These are phyloP conservation scores for Rostrohypoxylon terebratum DNA, from an alignment of 495 filamentous ascomycete species.

Conservation along the genomic window DNA sequence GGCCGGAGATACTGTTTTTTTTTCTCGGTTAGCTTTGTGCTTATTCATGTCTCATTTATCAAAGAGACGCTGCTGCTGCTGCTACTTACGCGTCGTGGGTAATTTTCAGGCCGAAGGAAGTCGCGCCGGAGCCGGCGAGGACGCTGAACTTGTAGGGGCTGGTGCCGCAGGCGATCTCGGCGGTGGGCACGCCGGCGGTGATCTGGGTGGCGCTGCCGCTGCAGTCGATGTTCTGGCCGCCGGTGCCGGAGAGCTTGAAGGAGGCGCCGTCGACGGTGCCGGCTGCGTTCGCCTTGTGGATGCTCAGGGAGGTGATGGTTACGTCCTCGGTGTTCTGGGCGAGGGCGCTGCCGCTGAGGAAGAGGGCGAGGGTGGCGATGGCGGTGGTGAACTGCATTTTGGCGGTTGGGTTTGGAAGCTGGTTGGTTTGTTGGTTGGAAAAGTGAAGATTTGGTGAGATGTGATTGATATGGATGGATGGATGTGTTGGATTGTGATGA, in stretches of 20 bases:
- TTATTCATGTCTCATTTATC: not conserved
- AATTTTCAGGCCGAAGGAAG: constrained; percentile 13
- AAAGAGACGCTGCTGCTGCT: too few species aligned
- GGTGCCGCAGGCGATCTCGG: constrained; percentile 17
- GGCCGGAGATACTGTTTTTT: constrained; percentile 20
- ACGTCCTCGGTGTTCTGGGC: constrained; percentile 26
- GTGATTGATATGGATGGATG: constrained; percentile 7
- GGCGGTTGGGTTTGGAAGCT: constrained; percentile 7
- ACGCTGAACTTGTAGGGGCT: constrained; percentile 30
- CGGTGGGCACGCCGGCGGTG: constrained; percentile 10
- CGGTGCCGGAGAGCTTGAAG: constrained; percentile 24
- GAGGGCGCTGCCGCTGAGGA: constrained; percentile 23
- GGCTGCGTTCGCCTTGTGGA: constrained; percentile 25
- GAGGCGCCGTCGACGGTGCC: constrained; percentile 29
- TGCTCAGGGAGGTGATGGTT: constrained; percentile 9
- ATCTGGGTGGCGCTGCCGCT: constrained; percentile 5
- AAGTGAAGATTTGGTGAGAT: not conserved
- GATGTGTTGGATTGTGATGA: constrained; percentile 16
- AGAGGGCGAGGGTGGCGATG: constrained; percentile 13
- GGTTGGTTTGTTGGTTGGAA: not conserved
- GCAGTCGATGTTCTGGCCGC: constrained; percentile 27
- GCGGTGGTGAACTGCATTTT: constrained; percentile 38
- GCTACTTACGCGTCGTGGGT: constrained; percentile 30
- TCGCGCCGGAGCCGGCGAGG: not conserved
- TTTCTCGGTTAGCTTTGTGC: constrained; percentile 11